phyloP scores from a whole-genome alignment of 208 protist genomes.

The Trichomonas vaginalis region DNA sequence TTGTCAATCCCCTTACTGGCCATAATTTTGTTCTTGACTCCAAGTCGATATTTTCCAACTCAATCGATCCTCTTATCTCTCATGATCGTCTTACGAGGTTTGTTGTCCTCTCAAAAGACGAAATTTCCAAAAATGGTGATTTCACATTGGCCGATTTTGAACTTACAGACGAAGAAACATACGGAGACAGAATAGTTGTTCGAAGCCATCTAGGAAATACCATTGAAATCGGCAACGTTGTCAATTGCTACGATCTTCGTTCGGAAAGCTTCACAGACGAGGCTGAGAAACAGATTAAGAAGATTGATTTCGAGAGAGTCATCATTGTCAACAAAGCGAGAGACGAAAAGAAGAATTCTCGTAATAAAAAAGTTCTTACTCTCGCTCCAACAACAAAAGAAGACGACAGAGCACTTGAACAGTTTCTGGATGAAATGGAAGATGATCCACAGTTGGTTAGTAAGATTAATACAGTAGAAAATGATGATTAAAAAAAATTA shows the following conservation, averaged over 20 bases:
- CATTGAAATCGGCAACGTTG: background rate
- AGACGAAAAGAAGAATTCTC: background rate
- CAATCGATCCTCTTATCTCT: background rate
- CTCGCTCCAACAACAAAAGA: background rate
- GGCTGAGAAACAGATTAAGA: background rate
- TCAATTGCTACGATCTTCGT: background rate
- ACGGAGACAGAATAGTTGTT: background rate
- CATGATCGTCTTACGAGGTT: background rate
- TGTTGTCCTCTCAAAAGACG: background rate
- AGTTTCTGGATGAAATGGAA: background rate
- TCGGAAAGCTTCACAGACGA: background rate
- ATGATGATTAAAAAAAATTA: background rate
- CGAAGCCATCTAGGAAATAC: background rate
- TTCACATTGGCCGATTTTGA: background rate
- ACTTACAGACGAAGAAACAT: conserved; percentile 3
- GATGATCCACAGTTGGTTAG: background rate
- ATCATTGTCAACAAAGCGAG: background rate
- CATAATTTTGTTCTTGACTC: background rate
- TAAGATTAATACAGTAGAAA: background rate
- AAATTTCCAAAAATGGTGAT: background rate
- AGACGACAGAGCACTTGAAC: background rate
- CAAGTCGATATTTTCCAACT: background rate
- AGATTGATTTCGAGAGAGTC: background rate
- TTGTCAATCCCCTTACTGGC: background rate
- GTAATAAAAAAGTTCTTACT: background rate